Evolutionary conservation across 805 yeast species (phyloP), one percentile per base, ranked within the genome.

Genomic region (Jamesozyma lodderae): DNA sequence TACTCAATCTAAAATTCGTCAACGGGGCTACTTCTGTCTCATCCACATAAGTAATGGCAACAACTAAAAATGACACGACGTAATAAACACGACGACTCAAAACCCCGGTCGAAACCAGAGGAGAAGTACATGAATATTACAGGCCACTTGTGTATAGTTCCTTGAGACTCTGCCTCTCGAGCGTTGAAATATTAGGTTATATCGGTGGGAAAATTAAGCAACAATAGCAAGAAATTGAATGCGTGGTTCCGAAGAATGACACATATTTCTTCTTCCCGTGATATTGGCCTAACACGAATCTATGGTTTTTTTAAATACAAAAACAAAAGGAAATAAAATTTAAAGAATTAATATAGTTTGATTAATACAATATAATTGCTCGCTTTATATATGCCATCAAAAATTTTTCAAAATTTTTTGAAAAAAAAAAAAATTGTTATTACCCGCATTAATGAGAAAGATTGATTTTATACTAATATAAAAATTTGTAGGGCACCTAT

Each of bases 21-120:
- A 94, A 79, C 95, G 85, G 95, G 94, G 96, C 86, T 68, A 61
- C 71, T 80, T 72, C 90, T 80, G 88, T 73, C 72, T 67, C 73
- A 82, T 64, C 59, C 67, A 49, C 41, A 38, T 42, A 44, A 33
- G 32, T 42, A 42, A 52, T 63, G 69, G 80, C 79, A 75, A 76
- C 76, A 64, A 72, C 73, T 68, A 59, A 66, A 47, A 40, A 48
- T 49, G 51, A 46, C 58, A 52, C 54, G 49, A 44, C 42, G 33
- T 10, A 25, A 26, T n/a, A 14, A 6, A 28, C 15, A 16, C 31
- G 42, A 44, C 57, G 53, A 58, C 58, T 54, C 60, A 52, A 39
- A 45, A 52, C 61, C 57, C 55, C 49, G 40, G 20, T 40, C 21
- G 49, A 59, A 59, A 55, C 43, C 56, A 37, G 62, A 43, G 62